These are phyloP conservation scores for Penicillium canescens DNA, from an alignment of 495 filamentous ascomycete genomes.

Conservation along the genomic window DNA sequence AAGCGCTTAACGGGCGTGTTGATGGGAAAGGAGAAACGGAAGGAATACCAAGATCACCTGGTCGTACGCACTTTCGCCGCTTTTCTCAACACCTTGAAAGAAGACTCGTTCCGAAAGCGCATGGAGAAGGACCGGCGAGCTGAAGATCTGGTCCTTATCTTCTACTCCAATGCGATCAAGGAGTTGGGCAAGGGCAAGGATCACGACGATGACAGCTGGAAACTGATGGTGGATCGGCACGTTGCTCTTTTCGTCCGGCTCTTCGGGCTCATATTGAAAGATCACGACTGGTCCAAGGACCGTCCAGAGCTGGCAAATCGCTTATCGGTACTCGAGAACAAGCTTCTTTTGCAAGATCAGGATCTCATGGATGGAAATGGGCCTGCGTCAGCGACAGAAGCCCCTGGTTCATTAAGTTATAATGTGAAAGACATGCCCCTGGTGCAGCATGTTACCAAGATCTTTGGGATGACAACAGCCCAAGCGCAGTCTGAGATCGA, in stretches of 20 bases:
- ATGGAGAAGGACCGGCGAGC: slow-evolving; percentile 94
- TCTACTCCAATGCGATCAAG: slow-evolving; percentile 88
- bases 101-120: slow-evolving; percentile 67
- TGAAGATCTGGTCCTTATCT: slow-evolving; percentile 86
- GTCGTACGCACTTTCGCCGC: slow-evolving; percentile 81
- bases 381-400: slow-evolving; percentile 65
- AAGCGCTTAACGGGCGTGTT: slow-evolving; percentile 67
- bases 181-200: slow-evolving; percentile 79
- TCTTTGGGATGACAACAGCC: slow-evolving; percentile 75
- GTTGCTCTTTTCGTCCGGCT: slow-evolving; percentile 93
- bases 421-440: slow-evolving; percentile 96
- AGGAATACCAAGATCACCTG: slow-evolving; percentile 73
- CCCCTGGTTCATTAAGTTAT: slow-evolving; percentile 77
- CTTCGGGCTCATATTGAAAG: slow-evolving; percentile 74
- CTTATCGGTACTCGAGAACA: slow-evolving; percentile 82
- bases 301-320: slow-evolving; percentile 77
- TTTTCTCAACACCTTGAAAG: slow-evolving; percentile 75
- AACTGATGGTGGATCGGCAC: slow-evolving; percentile 88
- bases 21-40: slow-evolving; percentile 68
- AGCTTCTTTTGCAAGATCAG: slow-evolving; percentile 93
- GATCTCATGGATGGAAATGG: slow-evolving; percentile 66
- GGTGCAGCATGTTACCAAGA: slow-evolving; percentile 79
- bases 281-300: slow-evolving; percentile 77
- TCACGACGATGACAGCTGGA: slow-evolving; percentile 87
- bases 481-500: slow-evolving; percentile 87